phyloP scores from a whole-genome alignment of 306 rosid genomes.

The Comarum palustre region DNA sequence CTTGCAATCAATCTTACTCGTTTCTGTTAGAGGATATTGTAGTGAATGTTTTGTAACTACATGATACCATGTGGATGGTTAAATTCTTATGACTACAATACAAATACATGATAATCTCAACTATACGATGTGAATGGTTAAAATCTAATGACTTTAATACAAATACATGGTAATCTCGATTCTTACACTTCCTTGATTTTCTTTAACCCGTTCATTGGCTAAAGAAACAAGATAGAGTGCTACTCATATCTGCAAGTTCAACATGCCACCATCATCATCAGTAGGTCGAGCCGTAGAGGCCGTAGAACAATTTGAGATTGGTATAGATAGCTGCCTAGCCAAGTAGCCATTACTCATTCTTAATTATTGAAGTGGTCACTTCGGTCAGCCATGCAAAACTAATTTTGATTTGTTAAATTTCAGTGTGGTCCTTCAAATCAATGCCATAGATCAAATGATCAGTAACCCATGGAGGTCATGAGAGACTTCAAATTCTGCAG shows the following conservation, averaged over 20 bases:
- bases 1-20: too few species aligned
- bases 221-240: too few species aligned
- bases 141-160: too few species aligned
- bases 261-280: neutral
- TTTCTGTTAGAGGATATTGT: too few species aligned
- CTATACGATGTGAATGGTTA: too few species aligned
- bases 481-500: neutral
- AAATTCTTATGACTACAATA: too few species aligned
- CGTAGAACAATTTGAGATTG: neutral
- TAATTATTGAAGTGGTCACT: neutral
- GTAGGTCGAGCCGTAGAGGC: neutral
- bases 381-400: constrained; percentile 19
- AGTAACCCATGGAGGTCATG: neutral
- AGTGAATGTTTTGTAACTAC: too few species aligned
- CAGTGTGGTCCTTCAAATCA: neutral
- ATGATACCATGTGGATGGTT: too few species aligned
- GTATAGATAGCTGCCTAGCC: neutral
- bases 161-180: too few species aligned
- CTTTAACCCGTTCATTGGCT: too few species aligned
- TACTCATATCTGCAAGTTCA: neutral
- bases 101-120: too few species aligned
- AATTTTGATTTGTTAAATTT: neutral
- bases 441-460: constrained; percentile 2
- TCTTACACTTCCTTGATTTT: too few species aligned
- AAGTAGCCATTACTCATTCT: neutral